phyloP scores from a whole-genome alignment of 208 protist genomes.

The Angomonas ambiguus region DNA sequence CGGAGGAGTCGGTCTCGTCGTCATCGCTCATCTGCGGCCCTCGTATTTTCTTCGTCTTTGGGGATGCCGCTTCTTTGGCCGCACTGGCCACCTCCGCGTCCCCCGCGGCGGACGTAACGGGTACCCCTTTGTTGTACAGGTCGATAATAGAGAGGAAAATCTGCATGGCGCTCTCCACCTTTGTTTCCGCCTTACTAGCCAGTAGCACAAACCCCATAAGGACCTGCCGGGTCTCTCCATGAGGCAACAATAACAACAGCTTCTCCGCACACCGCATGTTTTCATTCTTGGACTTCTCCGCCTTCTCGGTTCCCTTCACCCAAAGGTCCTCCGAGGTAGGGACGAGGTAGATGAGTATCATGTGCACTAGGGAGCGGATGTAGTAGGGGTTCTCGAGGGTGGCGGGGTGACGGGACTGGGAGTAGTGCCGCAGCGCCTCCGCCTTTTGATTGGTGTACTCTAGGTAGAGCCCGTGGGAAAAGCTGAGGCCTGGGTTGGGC shows the following conservation, averaged over 20 bases:
- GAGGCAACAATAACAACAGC: constrained; percentile 73
- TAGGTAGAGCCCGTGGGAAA: constrained; percentile 78
- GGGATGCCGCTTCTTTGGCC: constrained; percentile 1
- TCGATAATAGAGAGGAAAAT: constrained; percentile 50
- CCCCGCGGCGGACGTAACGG: constrained; percentile 3
- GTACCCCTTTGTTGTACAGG: constrained; percentile 2
- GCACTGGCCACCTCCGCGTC: neutral
- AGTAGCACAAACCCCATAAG: constrained; percentile 79
- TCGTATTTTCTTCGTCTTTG: constrained; percentile 14
- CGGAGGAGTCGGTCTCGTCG: constrained; percentile 20
- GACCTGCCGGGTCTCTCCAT: constrained; percentile 52
- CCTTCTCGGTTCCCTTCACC: constrained; percentile 37
- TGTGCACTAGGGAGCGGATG: constrained; percentile 68
- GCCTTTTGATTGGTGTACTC: constrained; percentile 67
- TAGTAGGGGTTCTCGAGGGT: constrained; percentile 73
- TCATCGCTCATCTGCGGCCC: neutral
- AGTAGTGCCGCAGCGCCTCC: constrained; percentile 89
- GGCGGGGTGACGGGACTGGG: constrained; percentile 70
- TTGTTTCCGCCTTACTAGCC: constrained; percentile 40
- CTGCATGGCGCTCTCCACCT: constrained; percentile 75
- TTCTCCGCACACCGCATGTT: constrained; percentile 78
- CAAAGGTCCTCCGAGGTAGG: constrained; percentile 68
- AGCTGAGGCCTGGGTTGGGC: constrained; percentile 73
- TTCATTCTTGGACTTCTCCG: constrained; percentile 64
- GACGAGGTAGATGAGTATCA: constrained; percentile 95